Evolutionary conservation across 2,329 filamentous ascomycete genomes (phyloP).

Genomic region (Aspergillus glaucus): DNA sequence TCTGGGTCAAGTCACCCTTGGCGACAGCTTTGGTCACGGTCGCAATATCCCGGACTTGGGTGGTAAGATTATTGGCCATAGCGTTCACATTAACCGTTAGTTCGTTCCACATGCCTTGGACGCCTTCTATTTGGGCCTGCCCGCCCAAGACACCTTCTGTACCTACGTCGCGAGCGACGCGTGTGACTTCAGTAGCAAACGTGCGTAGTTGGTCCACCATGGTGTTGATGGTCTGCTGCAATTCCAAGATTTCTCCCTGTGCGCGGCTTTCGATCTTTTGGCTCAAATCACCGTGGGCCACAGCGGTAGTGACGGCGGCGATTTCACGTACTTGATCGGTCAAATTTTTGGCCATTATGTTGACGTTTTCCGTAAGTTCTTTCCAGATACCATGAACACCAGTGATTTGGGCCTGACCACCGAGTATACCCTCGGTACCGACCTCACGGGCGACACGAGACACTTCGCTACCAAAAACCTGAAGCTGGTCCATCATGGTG

Average conservation of each 20-base stretch:
- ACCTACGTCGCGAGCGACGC: slow-evolving; percentile 75
- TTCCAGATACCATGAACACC: slow-evolving; percentile 97
- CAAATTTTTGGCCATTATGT: slow-evolving; percentile 77
- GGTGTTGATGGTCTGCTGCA: slow-evolving; percentile 82
- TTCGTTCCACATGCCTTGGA: slow-evolving; percentile 85
- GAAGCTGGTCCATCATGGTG: slow-evolving; percentile 97
- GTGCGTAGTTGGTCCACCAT: slow-evolving; percentile 83
- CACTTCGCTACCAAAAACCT: slow-evolving; percentile 94
- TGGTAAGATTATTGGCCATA: slow-evolving; percentile 82
- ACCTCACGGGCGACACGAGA: slow-evolving; percentile 91
- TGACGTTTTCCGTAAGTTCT: slow-evolving; percentile 85
- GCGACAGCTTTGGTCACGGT: slow-evolving; percentile 64
- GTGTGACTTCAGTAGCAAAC: slow-evolving; percentile 77
- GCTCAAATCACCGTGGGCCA: slow-evolving; percentile 74
- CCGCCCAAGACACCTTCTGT: slow-evolving; percentile 78
- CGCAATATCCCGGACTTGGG: slow-evolving; percentile 91
- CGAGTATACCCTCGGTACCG: slow-evolving; percentile 88
- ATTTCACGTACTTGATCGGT: slow-evolving; percentile 82
- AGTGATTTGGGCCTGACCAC: slow-evolving; percentile 87
- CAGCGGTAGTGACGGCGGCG: slow-evolving; percentile 74
- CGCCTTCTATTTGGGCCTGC: slow-evolving; percentile 75
- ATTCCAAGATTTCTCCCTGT: slow-evolving; percentile 72
- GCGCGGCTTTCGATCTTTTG: slow-evolving; percentile 79
- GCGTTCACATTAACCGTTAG: slow-evolving; percentile 80
- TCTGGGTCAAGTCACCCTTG: slow-evolving; percentile 88